These are phyloP conservation scores for Cryphonectria japonica DNA, from an alignment of 2,329 filamentous ascomycete genomes.

Conservation along the genomic window DNA sequence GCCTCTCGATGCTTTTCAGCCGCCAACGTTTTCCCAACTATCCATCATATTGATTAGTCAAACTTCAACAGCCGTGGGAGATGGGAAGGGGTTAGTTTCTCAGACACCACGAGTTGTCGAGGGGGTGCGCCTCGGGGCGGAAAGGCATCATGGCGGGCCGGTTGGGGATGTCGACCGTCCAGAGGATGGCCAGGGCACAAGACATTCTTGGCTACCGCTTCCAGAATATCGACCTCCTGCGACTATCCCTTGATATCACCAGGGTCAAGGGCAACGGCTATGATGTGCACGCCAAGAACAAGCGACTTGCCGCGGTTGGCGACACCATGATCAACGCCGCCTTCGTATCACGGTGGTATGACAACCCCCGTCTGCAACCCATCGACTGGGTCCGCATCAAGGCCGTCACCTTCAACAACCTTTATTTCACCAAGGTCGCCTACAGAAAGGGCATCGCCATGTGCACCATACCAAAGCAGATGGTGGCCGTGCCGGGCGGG, in stretches of 20 bases:
- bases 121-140: not conserved
- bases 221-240: conserved; percentile 37
- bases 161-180: not conserved
- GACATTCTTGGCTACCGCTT: conserved; percentile 31
- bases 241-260: conserved; percentile 34
- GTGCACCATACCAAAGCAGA: conserved; percentile 7
- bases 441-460: conserved; percentile 12
- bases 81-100: not conserved
- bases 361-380: not conserved
- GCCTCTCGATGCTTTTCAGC: not conserved
- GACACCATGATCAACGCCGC: conserved; percentile 1
- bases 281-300: not conserved
- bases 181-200: conserved; percentile 25
- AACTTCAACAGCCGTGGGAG: not conserved
- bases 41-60: not conserved
- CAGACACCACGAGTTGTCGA: not conserved
- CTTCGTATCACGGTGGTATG: conserved; percentile 16
- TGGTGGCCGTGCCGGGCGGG: not conserved
- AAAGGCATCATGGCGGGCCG: conserved; percentile 13
- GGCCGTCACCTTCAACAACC: not conserved
- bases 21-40: not conserved
- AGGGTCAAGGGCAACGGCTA: not conserved
- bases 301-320: conserved; percentile 24
- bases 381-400: not conserved
- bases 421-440: not conserved